Evolutionary conservation across 257 asterid genomes (phyloP), one percentile per base, ranked within the genome.

Genomic region (Fraxinus quadrangulata): DNA sequence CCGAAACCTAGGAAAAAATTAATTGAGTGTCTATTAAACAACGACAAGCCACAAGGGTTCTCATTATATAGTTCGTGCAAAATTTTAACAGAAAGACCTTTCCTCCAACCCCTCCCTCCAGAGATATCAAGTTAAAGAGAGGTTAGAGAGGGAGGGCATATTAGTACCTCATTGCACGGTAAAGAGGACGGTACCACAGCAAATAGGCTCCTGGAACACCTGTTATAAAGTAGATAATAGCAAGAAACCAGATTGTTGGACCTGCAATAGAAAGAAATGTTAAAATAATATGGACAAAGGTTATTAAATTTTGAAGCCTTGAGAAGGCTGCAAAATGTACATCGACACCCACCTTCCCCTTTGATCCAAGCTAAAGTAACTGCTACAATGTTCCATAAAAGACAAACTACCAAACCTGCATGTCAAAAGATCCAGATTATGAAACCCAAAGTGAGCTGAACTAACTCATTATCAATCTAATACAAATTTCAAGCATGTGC

Each of bases 171-270:
- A 86, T 89, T 81, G 98, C 98, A 74, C 97, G 97, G 81, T 94
- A 94, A 65, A 94, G 97, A 80, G 98, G 97, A 69, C 97, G 98
- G 67, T 94, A 94, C 98, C 98, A 94, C 65, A 87, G 75, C 37
- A 87, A 87, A 82, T 91, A 94, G 78, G 97, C 94, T 80, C 96
- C 97, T 76, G 98, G 98, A 75, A 91, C 95, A 33, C 97, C 97
- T 2, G 92, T 83, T 81, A 94, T 85, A 76, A 91, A 84, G 84
- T 94, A 94, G 86, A 94, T 94, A 77, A 94, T 75, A 67, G 98
- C 82, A 67, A 94, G 96, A 84, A 94, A 84, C 90, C 91, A 94
- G 77, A 88, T 92, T 30, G 91, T 90, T 28, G 93, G 91, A 80
- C 95, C 98, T 94, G 63, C 75, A 84, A 12, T 54, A 71, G 71